Conservation (phyloP, 2,329 filamentous ascomycete species). For the Botryotinia calthae region DNA sequence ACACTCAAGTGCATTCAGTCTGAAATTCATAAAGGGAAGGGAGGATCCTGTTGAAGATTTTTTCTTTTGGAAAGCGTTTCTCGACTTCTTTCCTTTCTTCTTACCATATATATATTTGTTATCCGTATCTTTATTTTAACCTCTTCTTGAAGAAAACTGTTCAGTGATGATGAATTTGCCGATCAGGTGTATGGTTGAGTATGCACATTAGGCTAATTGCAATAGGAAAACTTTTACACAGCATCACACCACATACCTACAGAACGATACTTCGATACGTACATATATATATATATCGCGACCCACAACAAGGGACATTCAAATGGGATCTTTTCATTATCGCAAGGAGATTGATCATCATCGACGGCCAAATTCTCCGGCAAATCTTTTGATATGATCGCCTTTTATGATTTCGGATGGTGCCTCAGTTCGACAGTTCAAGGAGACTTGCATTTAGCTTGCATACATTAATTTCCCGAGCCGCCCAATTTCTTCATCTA, state of each 20-base stretch:
- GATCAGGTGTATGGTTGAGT: slow-evolving; percentile 14
- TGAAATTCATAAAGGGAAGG: slow-evolving; percentile 34
- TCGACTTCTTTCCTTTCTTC: slow-evolving; percentile 20
- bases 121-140: slow-evolving; percentile 1
- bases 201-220: slow-evolving; percentile 16
- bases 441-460: slow-evolving; percentile 4
- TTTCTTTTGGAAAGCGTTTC: slow-evolving; percentile 19
- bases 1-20: slow-evolving; percentile 29
- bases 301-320: slow-evolving; percentile 7
- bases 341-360: slow-evolving; percentile 4
- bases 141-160: slow-evolving; percentile 11
- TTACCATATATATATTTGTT: slow-evolving; percentile 10
- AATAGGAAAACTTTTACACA: slow-evolving; percentile 17
- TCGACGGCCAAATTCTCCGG: slow-evolving; percentile 1
- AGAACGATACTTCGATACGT: slow-evolving; percentile 4
- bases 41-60: slow-evolving; percentile 21
- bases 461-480: slow-evolving; percentile 12
- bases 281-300: slow-evolving; percentile 8
- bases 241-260: slow-evolving; percentile 6
- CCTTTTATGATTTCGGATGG: slow-evolving; percentile 15
- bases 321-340: not conserved
- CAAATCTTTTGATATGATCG: slow-evolving; percentile 15
- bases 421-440: slow-evolving; percentile 5
- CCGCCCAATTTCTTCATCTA: slow-evolving; percentile 23
- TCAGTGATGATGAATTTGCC: slow-evolving; percentile 18